Percentiles rank a stretch among this genome's conserved stretches.
phyloP scores from a whole-genome alignment of 176 grass and related monocot species.

The Musa itinerans region DNA sequence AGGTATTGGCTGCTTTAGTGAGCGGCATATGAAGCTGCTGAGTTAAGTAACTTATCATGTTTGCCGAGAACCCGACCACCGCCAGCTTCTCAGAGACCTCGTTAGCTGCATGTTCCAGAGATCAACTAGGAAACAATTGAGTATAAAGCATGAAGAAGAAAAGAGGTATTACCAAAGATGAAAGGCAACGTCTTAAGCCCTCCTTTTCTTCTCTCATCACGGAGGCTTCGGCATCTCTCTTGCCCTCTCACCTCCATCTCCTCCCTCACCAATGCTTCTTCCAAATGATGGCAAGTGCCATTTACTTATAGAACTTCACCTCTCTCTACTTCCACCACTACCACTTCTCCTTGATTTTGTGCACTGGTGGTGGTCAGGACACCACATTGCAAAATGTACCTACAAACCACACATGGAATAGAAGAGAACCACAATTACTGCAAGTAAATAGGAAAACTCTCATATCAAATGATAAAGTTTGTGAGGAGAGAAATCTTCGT shows the following conservation, averaged over 20 bases:
- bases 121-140: too few relatives aligned
- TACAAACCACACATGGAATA: too few relatives aligned
- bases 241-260: neutral
- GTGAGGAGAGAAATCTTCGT: too few relatives aligned
- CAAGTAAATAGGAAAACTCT: too few relatives aligned
- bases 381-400: too few relatives aligned
- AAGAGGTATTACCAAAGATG: conserved; percentile 52
- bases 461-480: too few relatives aligned
- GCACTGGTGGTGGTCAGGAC: too few relatives aligned
- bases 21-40: conserved; percentile 74
- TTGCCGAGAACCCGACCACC: conserved; percentile 65
- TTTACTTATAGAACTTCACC: too few relatives aligned
- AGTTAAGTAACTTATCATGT: conserved; percentile 82
- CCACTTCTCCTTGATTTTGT: too few relatives aligned
- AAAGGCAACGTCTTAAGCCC: conserved; percentile 78
- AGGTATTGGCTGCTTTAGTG: conserved; percentile 67
- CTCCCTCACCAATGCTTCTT: neutral
- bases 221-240: too few relatives aligned
- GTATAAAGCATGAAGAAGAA: neutral
- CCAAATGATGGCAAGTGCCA: neutral
- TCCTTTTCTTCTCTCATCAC: conserved; percentile 26
- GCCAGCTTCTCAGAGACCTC: conserved; percentile 82
- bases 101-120: conserved; percentile 32
- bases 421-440: too few relatives aligned
- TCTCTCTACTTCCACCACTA: too few relatives aligned